These are phyloP conservation scores for Circinella minor DNA, from an alignment of 371 early-diverging fungal genomes.

Conservation along the genomic window DNA sequence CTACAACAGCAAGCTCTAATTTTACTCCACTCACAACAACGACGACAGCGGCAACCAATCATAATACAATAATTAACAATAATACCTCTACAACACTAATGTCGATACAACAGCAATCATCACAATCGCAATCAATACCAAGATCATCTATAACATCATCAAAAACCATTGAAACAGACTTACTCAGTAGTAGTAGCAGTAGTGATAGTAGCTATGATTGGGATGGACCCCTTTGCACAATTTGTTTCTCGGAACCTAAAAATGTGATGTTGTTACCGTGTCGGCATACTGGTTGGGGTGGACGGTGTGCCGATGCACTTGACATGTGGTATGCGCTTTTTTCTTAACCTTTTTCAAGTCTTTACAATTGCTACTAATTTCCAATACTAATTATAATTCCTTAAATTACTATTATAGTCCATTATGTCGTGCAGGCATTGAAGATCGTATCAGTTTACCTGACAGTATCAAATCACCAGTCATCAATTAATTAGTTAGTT, in stretches of 20 bases:
- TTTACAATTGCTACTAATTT: background rate
- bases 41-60: background rate
- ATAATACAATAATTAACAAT: background rate
- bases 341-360: background rate
- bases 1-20: slow-evolving; percentile 9
- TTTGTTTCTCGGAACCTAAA: slow-evolving; percentile 51
- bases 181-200: slow-evolving; percentile 2
- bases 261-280: slow-evolving; percentile 46
- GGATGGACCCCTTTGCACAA: slow-evolving; percentile 45
- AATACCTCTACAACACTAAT: too few relatives aligned
- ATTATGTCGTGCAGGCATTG: slow-evolving; percentile 31
- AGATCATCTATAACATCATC: background rate
- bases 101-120: too few relatives aligned
- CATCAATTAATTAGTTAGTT: background rate
- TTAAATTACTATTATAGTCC: slow-evolving; percentile 25
- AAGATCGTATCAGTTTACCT: slow-evolving; percentile 8
- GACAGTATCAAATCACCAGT: background rate
- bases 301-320: slow-evolving; percentile 40
- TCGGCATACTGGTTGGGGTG: slow-evolving; percentile 46
- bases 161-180: background rate
- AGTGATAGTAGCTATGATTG: slow-evolving; percentile 24
- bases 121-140: too few relatives aligned
- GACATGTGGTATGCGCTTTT: slow-evolving; percentile 36
- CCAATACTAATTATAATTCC: slow-evolving; percentile 12
- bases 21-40: background rate